Conservation (phyloP, 805 yeast species). For the Clavispora santaluciae region DNA sequence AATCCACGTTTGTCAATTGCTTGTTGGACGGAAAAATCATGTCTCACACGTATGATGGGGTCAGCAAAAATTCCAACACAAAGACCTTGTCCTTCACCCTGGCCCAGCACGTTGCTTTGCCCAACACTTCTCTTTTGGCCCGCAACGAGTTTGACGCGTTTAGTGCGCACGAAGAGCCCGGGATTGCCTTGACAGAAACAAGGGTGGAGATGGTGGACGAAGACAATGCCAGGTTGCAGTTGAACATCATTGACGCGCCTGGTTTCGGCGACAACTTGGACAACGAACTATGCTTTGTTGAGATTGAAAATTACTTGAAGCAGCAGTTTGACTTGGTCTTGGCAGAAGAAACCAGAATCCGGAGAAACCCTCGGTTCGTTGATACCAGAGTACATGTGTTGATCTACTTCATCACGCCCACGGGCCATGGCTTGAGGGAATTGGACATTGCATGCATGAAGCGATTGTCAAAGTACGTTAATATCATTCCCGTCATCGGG, state of each 20-base stretch:
- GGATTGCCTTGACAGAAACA: conserved; percentile 68
- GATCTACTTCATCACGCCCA: conserved; percentile 71
- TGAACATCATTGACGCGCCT: conserved; percentile 65
- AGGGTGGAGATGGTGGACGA: conserved; percentile 58
- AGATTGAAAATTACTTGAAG: conserved; percentile 61
- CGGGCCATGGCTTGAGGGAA: conserved; percentile 76
- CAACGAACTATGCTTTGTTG: conserved; percentile 62
- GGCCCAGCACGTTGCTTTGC: conserved; percentile 51
- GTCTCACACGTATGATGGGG: conserved; percentile 51
- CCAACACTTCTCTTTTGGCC: conserved; percentile 52
- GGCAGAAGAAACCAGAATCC: conserved; percentile 82
- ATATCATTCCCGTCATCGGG: conserved; percentile 77
- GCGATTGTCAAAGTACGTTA: conserved; percentile 64
- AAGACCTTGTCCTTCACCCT: conserved; percentile 54
- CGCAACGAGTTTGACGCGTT: conserved; percentile 56
- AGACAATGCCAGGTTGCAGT: conserved; percentile 47
- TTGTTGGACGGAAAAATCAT: conserved; percentile 58
- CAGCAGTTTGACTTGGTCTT: conserved; percentile 75
- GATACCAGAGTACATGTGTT: conserved; percentile 77
- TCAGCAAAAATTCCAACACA: conserved; percentile 28
- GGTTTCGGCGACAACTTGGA: conserved; percentile 77
- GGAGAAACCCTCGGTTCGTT: conserved; percentile 77
- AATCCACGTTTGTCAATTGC: conserved; percentile 69
- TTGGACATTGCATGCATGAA: conserved; percentile 71
- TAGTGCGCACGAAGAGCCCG: conserved; percentile 62